Evolutionary conservation across 129 eudicot species (phyloP), one percentile per base, ranked within the genome.

Genomic region (Pulicaria dysenterica): DNA sequence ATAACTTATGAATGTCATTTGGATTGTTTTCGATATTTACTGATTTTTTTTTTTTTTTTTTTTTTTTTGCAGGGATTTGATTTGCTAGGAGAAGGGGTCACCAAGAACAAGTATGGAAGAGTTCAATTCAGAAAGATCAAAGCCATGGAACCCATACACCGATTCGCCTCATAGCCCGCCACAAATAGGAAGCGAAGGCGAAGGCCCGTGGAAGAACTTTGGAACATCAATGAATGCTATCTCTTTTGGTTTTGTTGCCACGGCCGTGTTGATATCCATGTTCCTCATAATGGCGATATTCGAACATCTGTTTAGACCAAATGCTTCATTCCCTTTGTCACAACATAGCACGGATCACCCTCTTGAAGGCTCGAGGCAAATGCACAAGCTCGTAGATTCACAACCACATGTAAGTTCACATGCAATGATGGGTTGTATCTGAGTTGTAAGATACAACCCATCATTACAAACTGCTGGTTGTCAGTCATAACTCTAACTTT

Each of bases 181-280:
- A 24, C 91, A 90, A 74, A 68, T 80, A 14, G 85, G 82, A 67
- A 72, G 56, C 42, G 77, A 84, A 9, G 63, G 72, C 17, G 83
- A 85, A 53, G 91, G 84, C 63, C 84, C 89, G 41, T 86, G 95
- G 92, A 88, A 84, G 80, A 82, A 80, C 81, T 73, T 78, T 9
- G 96, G 94, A 66, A 75, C 91, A 19, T 90, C 96, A 13, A 90
- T 90, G 91, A 85, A 83, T 36, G 96, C 96, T 37, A 86, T 90
- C 72, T 90, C 93, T 31, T 85, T 84, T 37, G 96, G 96, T 17
- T 89, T 89, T 70, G 96, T 90, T 24, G 96, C 96, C 41, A 90
- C 96, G 0, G 96, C 96, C 5, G 80, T 90, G 67, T 74, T 90
- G 73, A 87, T 90, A 64, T 87, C 96, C 6, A 90, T 90, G 96